phyloP scores from a whole-genome alignment of 306 rosid species.

The Medicago ruthenica region DNA sequence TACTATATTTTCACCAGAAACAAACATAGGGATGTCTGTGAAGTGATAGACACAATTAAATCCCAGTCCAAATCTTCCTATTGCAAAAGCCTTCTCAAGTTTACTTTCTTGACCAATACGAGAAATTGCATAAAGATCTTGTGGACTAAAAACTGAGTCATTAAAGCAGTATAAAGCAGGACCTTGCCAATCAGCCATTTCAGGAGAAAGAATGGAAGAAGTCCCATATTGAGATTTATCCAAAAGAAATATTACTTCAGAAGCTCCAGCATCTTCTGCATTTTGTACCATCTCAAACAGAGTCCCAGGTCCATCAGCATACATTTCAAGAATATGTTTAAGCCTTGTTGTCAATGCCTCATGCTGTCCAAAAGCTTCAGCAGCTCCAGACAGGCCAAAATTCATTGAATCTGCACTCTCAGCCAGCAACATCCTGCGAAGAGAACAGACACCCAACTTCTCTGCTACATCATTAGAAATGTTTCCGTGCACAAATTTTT shows the following conservation, averaged over 20 bases:
- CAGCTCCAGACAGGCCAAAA: slow-evolving; percentile 92
- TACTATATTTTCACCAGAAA: slow-evolving; percentile 94
- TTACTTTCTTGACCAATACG: slow-evolving; percentile 99
- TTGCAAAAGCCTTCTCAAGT: slow-evolving; percentile 94
- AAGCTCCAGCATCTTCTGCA: slow-evolving; percentile 99
- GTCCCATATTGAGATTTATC: slow-evolving; percentile 95
- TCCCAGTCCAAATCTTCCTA: slow-evolving; percentile 98
- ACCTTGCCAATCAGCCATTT: slow-evolving; percentile 99
- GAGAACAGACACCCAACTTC: slow-evolving; percentile 93
- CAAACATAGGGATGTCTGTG: slow-evolving; percentile 93
- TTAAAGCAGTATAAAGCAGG: slow-evolving; percentile 95
- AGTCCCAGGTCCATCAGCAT: slow-evolving; percentile 99
- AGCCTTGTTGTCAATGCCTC: slow-evolving; percentile 98
- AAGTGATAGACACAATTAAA: slow-evolving; percentile 98
- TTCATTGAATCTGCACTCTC: slow-evolving; percentile 99
- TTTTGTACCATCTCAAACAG: slow-evolving; percentile 93
- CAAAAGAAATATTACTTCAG: slow-evolving; percentile 87
- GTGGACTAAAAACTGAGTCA: slow-evolving; percentile 88
- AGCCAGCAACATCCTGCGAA: slow-evolving; percentile 89
- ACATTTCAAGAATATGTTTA: slow-evolving; percentile 98
- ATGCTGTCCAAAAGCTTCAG: slow-evolving; percentile 98
- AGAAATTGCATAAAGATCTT: slow-evolving; percentile 99
- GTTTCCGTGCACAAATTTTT: slow-evolving; percentile 94
- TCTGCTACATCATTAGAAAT: slow-evolving; percentile 96
- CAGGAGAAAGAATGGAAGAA: slow-evolving; percentile 96